Evolutionary conservation across 2,329 filamentous ascomycete genomes (phyloP), one percentile per base, ranked within the genome.

Genomic region (Elsinoe necatrix): DNA sequence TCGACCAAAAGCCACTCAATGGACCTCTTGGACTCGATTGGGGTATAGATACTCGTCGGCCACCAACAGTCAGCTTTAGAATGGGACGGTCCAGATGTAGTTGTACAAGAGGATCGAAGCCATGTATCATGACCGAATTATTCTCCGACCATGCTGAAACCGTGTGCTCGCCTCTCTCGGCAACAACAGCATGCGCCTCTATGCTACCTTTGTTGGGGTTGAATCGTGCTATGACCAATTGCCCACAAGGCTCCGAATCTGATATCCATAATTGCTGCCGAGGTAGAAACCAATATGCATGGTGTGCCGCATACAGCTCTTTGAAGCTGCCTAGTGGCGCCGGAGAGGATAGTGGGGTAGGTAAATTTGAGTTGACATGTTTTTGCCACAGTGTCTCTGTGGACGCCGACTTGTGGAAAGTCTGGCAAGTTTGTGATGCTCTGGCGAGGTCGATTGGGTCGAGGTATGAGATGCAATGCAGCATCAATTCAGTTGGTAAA

Each of bases 251-350:
- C 27, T 84, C 79, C 1, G 76, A 78, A 69, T 95, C 89, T 58
- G 83, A 81, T 66, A 95, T 92, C 91, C 91, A 96, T 61, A 96
- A 75, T 69, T 87, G 91, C 67, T 87, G 77, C 54, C 80, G 82
- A 0, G 87, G 78, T 1, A 96, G 75, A 65, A 95, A 95, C 91
- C 91, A 96, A 64, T 85, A 82, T 0, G 86, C 85, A 61, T 93
- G 80, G 67, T 93, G 87, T 18, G 83, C 78, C 41, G 79, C 73
- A 68, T 87, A 95, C 1, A 95, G 79, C 23, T 86, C 78, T 57
- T 81, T 81, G 70, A 84, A 95, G 21, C 77, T 83, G 1, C 72
- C 63, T 64, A 79, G 84, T 5, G 85, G 84, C 5, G 76, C 77
- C 0, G 84, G 75, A 1, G 71, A 71, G 1, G 71, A 69, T 25